phyloP scores from a whole-genome alignment of 352 stramenopile genomes.

The Pelagophyceae sp. region DNA sequence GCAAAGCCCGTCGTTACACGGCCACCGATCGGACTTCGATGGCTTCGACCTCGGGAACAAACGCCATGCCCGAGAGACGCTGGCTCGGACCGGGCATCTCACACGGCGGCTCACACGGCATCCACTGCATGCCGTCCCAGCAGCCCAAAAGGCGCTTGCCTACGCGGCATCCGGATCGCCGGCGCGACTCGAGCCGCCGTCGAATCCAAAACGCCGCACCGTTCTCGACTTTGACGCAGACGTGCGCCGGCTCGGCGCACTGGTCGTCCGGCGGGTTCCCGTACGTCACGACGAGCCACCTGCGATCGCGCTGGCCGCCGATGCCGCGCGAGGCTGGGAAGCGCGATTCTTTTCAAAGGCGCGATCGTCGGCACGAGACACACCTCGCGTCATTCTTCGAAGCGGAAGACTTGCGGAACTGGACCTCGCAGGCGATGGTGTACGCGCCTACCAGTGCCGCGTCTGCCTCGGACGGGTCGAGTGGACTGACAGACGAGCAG shows the following conservation, averaged over 20 bases:
- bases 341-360: no score
- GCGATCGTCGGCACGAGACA: no score
- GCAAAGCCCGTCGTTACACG: background rate
- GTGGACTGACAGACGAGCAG: no score
- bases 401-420: background rate
- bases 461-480: background rate
- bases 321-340: no score
- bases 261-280: background rate
- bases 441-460: background rate
- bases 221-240: background rate
- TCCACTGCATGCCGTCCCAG: background rate
- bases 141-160: no score
- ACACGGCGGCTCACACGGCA: background rate
- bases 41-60: no score
- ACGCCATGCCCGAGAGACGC: no score
- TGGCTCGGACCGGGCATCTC: no score
- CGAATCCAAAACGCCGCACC: background rate
- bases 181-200: no score
- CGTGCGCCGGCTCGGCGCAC: background rate
- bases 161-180: no score
- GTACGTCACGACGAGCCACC: constrained; percentile 6
- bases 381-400: background rate
- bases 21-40: no score
- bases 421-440: background rate
- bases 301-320: background rate